Percentiles rank a stretch among this genome's conserved stretches.
phyloP scores from a whole-genome alignment of 225 moss, liverwort and hornwort genomes.

The Sphagnum contortum region DNA sequence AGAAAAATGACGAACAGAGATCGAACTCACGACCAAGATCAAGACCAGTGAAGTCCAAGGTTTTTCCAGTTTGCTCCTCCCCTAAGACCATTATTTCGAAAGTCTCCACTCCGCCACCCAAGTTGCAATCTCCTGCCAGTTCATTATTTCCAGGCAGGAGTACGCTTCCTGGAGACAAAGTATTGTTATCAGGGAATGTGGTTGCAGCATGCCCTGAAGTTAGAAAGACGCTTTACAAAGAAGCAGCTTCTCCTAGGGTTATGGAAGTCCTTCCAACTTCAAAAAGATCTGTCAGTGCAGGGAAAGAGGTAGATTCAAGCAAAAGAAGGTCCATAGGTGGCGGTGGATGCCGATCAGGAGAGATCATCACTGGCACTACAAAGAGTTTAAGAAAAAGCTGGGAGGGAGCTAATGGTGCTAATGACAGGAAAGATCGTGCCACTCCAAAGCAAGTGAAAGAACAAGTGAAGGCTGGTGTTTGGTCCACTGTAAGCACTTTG shows the following conservation, averaged over 20 bases:
- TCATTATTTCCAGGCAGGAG: not conserved
- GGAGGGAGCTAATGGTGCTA: conserved; percentile 22
- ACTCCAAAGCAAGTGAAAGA: conserved; percentile 10
- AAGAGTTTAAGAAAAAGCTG: conserved; percentile 40
- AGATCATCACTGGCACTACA: conserved; percentile 13
- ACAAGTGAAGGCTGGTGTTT: conserved; percentile 9
- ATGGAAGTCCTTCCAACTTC: conserved; percentile 7
- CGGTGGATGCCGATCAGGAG: conserved; percentile 17
- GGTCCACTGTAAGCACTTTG: conserved; percentile 9
- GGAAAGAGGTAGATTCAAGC: conserved; percentile 20
- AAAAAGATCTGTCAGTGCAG: conserved; percentile 24
- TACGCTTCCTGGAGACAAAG: conserved; percentile 20
- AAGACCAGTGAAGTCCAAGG: conserved; percentile 39
- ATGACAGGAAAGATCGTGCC: conserved; percentile 30
- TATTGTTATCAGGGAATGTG: too few species aligned
- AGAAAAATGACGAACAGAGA: conserved; percentile 24
- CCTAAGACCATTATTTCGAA: not conserved
- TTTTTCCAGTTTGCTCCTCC: conserved; percentile 22
- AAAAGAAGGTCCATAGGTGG: conserved; percentile 22
- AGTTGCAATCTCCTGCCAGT: conserved; percentile 14
- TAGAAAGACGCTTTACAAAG: conserved; percentile 9
- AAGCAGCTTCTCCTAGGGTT: conserved; percentile 23
- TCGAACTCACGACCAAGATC: conserved; percentile 38
- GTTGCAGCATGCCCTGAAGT: conserved; percentile 22
- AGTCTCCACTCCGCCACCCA: not conserved